Evolutionary conservation across 2,329 filamentous ascomycete species (phyloP).

Genomic region (Verticillium tricorpus): DNA sequence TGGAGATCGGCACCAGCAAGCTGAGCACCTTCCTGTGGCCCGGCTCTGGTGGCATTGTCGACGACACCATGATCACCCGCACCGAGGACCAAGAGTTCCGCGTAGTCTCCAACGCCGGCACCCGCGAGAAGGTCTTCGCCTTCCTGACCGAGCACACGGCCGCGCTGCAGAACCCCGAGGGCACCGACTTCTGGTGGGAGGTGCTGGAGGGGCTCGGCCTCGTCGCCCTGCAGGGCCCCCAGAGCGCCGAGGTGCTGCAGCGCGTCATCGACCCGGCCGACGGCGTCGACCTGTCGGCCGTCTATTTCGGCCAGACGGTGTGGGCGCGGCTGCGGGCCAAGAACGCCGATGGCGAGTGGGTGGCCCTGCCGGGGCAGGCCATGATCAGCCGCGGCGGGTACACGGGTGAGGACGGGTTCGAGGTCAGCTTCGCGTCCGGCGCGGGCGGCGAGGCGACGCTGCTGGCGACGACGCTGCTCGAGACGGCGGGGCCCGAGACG

Average conservation of each 20-base stretch:
- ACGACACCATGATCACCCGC: constrained; percentile 87
- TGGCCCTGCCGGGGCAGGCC: constrained; percentile 40
- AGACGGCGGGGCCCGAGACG: constrained; percentile 55
- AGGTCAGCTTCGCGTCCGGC: constrained; percentile 66
- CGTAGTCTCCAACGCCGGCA: constrained; percentile 92
- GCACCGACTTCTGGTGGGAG: constrained; percentile 61
- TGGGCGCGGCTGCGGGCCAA: constrained; percentile 61
- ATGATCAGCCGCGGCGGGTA: constrained; percentile 87
- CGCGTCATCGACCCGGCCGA: constrained; percentile 52
- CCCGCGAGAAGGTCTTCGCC: constrained; percentile 78
- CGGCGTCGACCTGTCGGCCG: constrained; percentile 52
- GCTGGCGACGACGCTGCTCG: constrained; percentile 52
- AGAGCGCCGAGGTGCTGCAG: constrained; percentile 65
- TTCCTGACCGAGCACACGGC: constrained; percentile 71
- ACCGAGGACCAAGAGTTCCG: constrained; percentile 75
- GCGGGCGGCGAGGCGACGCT: constrained; percentile 36
- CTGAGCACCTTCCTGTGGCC: constrained; percentile 81
- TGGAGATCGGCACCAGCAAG: constrained; percentile 67
- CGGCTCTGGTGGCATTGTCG: constrained; percentile 82
- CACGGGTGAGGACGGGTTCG: constrained; percentile 97
- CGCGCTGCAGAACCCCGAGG: constrained; percentile 50
- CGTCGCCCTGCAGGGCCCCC: constrained; percentile 84
- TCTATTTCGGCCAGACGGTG: constrained; percentile 79
- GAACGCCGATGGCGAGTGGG: constrained; percentile 38
- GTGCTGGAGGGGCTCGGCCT: constrained; percentile 71